phyloP scores from a whole-genome alignment of 371 early-diverging fungal species.

The Mucor mucedo region DNA sequence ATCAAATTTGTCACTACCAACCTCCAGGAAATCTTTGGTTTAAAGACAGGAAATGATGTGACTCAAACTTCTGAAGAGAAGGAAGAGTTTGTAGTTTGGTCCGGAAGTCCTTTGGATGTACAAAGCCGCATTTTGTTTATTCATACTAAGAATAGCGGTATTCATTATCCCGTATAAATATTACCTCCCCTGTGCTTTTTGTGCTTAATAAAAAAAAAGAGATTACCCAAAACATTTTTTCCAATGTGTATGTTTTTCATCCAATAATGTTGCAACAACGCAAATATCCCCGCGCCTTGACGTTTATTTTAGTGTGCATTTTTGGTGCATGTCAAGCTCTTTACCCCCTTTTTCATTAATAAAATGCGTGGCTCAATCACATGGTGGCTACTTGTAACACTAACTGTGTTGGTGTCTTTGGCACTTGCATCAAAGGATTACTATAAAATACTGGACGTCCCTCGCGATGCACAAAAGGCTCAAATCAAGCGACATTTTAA shows the following conservation, averaged over 20 bases:
- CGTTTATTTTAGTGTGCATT: not conserved
- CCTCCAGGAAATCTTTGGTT: slow-evolving; percentile 66
- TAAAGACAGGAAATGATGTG: slow-evolving; percentile 12
- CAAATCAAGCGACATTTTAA: slow-evolving; percentile 95
- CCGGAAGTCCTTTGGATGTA: slow-evolving; percentile 62
- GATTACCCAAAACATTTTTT: not conserved
- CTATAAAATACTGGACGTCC: slow-evolving; percentile 80
- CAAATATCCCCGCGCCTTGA: not conserved
- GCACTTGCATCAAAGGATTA: slow-evolving; percentile 41
- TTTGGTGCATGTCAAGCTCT: not conserved
- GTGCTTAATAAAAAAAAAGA: not conserved
- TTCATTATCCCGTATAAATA: slow-evolving; percentile 15
- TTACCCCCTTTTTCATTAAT: not conserved
- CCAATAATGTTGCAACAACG: slow-evolving; percentile 2
- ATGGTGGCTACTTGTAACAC: slow-evolving; percentile 6
- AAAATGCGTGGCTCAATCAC: slow-evolving; percentile 18
- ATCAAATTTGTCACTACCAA: slow-evolving; percentile 77
- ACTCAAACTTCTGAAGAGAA: slow-evolving; percentile 1
- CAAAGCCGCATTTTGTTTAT: slow-evolving; percentile 50
- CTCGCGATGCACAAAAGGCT: slow-evolving; percentile 74
- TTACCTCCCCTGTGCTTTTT: too few relatives aligned
- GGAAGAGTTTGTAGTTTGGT: slow-evolving; percentile 55
- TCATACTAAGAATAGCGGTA: slow-evolving; percentile 27
- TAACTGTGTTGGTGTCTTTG: slow-evolving; percentile 12
- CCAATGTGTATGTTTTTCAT: not conserved